A percentile compares a stretch with the other conserved stretches of the same genome.
phyloP scores from a whole-genome alignment of 495 filamentous ascomycete species.

The Cryomyces minteri region DNA sequence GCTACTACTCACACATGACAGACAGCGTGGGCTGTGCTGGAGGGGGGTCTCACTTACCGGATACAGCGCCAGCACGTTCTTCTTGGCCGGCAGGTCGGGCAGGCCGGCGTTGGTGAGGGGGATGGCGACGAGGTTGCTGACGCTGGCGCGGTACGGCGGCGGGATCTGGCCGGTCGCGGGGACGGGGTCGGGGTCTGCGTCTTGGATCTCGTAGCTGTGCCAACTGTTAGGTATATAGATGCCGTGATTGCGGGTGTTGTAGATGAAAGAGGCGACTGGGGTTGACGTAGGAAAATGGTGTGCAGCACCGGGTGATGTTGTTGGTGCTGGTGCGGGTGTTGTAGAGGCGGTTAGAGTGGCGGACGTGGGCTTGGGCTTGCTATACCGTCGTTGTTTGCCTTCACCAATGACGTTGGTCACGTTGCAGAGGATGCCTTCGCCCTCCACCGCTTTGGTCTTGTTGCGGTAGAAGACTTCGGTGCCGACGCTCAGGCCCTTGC shows the following conservation, averaged over 20 bases:
- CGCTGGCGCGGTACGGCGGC: constrained; percentile 48
- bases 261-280: too few relatives aligned
- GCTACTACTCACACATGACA: too few relatives aligned
- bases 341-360: neutral
- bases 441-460: constrained; percentile 46
- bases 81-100: constrained; percentile 24
- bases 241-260: neutral
- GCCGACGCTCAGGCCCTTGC: constrained; percentile 35
- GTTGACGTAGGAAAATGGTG: too few relatives aligned
- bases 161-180: constrained; percentile 40
- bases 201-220: constrained; percentile 74
- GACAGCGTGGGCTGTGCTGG: too few relatives aligned
- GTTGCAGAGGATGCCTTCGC: constrained; percentile 76
- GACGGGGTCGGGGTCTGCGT: constrained; percentile 73
- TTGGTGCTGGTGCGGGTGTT: neutral
- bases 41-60: constrained; percentile 20
- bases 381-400: constrained; percentile 57
- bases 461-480: constrained; percentile 76
- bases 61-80: constrained; percentile 30
- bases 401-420: constrained; percentile 73
- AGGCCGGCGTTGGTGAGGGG: constrained; percentile 35
- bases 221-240: neutral
- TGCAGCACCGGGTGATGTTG: too few relatives aligned
- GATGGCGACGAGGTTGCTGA: constrained; percentile 69
- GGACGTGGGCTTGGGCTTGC: neutral